A percentile compares a stretch with the other conserved stretches of the same genome.
These are phyloP conservation scores for Perkinsus marinus DNA, from an alignment of 169 alveolate species.

Conservation along the genomic window DNA sequence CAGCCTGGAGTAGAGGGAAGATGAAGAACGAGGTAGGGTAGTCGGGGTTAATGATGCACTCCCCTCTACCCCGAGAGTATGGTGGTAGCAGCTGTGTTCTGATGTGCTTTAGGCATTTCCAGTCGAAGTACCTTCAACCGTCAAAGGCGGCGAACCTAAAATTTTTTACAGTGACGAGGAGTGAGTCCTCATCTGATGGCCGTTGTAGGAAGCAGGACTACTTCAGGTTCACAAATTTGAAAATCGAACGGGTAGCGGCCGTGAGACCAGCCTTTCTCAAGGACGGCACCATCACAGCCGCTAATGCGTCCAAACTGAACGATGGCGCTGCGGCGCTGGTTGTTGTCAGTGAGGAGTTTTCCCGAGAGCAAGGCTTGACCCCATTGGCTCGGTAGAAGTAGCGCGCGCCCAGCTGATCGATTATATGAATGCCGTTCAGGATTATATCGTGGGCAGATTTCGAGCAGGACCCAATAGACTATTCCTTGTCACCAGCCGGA, in stretches of 20 bases:
- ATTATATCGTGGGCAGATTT: slow-evolving; percentile 65
- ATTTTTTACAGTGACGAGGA: slow-evolving; percentile 29
- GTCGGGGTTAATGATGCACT: slow-evolving; percentile 13
- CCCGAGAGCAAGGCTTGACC: slow-evolving; percentile 50
- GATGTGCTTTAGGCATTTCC: neutral
- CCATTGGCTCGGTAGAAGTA: slow-evolving; percentile 53
- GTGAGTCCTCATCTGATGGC: neutral
- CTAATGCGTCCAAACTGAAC: slow-evolving; percentile 69
- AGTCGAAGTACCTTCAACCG: neutral
- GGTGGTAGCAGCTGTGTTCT: no score
- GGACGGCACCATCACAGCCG: slow-evolving; percentile 78
- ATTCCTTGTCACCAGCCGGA: slow-evolving; percentile 69
- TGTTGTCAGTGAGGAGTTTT: slow-evolving; percentile 53
- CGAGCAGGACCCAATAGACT: slow-evolving; percentile 65
- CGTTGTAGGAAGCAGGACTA: neutral
- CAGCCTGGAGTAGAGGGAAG: slow-evolving; percentile 34
- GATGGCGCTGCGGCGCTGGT: slow-evolving; percentile 82
- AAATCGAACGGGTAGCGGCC: slow-evolving; percentile 46
- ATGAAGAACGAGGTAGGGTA: slow-evolving; percentile 17
- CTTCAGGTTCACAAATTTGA: neutral
- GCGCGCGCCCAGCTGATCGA: neutral
- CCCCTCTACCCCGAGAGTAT: no score
- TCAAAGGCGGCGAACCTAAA: slow-evolving; percentile 52
- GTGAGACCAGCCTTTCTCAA: slow-evolving; percentile 59
- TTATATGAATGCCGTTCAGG: slow-evolving; percentile 7